Conservation (phyloP, 140 eudicot species). For the Flaveria floridana region DNA sequence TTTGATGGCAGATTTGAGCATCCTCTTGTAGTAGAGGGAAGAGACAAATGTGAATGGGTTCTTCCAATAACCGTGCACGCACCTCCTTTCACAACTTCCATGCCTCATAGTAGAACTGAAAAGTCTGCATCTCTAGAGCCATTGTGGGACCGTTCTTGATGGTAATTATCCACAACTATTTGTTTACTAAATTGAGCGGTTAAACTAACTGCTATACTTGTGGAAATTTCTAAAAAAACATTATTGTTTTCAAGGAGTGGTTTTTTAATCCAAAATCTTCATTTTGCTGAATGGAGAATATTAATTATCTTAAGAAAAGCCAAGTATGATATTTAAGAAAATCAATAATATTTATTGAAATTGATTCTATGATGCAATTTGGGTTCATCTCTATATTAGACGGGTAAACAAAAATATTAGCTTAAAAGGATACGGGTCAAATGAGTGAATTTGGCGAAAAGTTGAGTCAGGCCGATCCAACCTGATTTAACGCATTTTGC, state of each 20-base stretch:
- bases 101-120: conserved; percentile 58
- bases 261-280: neutral
- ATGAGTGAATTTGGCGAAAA: neutral
- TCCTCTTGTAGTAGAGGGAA: conserved; percentile 88
- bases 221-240: neutral
- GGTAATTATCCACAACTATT: conserved; percentile 26
- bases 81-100: conserved; percentile 63
- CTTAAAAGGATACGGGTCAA: conserved; percentile 11
- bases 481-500: neutral
- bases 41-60: conserved; percentile 98
- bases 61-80: conserved; percentile 95
- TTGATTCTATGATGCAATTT: neutral
- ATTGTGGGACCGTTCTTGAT: conserved; percentile 75
- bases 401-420: neutral
- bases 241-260: neutral
- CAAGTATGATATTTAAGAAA: conserved; percentile 10
- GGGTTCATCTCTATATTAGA: neutral
- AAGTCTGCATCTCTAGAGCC: conserved; percentile 62
- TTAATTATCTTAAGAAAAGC: conserved; percentile 16
- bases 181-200: conserved; percentile 13
- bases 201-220: neutral
- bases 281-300: conserved; percentile 17
- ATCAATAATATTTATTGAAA: neutral
- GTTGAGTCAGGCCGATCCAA: neutral
- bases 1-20: conserved; percentile 65